Conservation (phyloP, 345 rosid species). For the Salix viminalis region DNA sequence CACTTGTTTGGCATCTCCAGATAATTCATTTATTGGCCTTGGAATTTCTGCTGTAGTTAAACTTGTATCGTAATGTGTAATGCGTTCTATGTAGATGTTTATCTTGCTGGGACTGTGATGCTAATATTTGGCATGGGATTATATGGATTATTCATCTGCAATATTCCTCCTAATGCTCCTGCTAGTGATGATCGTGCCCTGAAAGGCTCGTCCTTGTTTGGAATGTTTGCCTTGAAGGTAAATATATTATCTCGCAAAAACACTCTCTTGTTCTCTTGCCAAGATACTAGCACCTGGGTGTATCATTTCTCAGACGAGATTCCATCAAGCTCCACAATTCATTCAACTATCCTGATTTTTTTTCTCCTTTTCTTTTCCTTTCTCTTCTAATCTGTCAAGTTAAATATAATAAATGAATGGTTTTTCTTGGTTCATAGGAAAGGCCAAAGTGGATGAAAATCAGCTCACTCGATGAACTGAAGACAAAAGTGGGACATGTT, state of each 20-base stretch:
- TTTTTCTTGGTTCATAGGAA: slow-evolving; percentile 32
- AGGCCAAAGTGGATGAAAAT: slow-evolving; percentile 97
- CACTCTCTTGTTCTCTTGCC: neutral
- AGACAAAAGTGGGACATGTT: slow-evolving; percentile 91
- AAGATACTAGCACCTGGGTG: neutral
- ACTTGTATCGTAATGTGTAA: neutral
- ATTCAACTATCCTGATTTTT: no score
- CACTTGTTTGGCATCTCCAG: neutral
- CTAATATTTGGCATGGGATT: slow-evolving; percentile 90
- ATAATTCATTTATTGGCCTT: neutral
- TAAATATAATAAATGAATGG: neutral
- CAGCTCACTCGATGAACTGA: slow-evolving; percentile 77
- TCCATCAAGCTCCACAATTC: no score
- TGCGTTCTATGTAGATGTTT: slow-evolving; percentile 58
- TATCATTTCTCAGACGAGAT: no score
- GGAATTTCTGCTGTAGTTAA: neutral
- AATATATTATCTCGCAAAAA: neutral
- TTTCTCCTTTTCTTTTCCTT: neutral
- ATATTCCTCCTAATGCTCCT: slow-evolving; percentile 39
- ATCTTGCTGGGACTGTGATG: slow-evolving; percentile 96
- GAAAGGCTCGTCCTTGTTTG: slow-evolving; percentile 77
- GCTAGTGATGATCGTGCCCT: slow-evolving; percentile 67
- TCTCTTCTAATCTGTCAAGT: neutral
- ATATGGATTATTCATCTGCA: slow-evolving; percentile 82
- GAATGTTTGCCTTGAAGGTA: slow-evolving; percentile 92